A percentile compares a stretch with the other conserved stretches of the same genome.
Conservation (phyloP, 305 asterid species). For the Fraxinus albicans region DNA sequence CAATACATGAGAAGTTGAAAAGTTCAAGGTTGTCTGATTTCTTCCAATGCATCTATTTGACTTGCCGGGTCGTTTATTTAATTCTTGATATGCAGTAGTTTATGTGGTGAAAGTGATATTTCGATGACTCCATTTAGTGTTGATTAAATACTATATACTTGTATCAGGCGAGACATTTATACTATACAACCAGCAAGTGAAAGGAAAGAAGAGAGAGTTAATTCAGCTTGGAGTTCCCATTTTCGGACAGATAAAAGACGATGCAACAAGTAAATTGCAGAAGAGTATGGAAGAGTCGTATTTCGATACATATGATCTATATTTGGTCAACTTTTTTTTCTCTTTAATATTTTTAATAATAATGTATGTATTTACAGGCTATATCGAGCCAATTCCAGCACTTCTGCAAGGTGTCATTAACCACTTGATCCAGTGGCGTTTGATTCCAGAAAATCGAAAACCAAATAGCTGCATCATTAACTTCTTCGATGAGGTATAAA, state of each 20-base stretch:
- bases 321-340: not conserved
- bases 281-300: constrained; percentile 44
- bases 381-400: constrained; percentile 83
- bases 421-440: constrained; percentile 80
- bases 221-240: constrained; percentile 90
- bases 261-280: constrained; percentile 42
- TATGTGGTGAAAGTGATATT: not conserved
- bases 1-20: constrained; percentile 2
- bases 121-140: not conserved
- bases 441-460: constrained; percentile 66
- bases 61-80: not conserved
- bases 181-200: constrained; percentile 80
- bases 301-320: not conserved
- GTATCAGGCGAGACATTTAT: constrained; percentile 87
- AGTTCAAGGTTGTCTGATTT: not conserved
- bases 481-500: constrained; percentile 85
- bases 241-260: constrained; percentile 69
- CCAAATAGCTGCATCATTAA: constrained; percentile 94
- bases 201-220: constrained; percentile 94
- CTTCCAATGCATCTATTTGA: not conserved
- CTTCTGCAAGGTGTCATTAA: constrained; percentile 66
- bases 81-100: not conserved
- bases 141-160: constrained; percentile 7
- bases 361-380: constrained; percentile 39
- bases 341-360: not conserved